Conservation (phyloP, 2,329 filamentous ascomycete species). For the Cytospora mali region DNA sequence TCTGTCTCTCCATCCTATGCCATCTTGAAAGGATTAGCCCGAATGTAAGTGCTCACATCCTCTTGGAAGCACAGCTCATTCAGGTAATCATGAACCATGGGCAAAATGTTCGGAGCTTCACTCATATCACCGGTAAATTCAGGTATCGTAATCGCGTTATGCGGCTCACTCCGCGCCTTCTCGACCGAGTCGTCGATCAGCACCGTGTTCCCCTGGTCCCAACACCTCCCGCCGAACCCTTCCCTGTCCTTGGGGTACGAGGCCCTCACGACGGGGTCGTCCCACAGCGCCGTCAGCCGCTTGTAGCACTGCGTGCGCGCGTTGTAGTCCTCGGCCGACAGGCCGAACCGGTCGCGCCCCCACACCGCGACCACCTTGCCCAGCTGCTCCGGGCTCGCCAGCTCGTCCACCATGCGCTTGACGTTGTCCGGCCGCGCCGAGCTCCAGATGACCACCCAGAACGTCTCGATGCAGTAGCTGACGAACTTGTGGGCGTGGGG, state of each 20-base stretch:
- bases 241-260: slow-evolving; percentile 47
- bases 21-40: slow-evolving; percentile 51
- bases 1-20: slow-evolving; percentile 30
- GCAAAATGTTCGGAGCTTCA: slow-evolving; percentile 51
- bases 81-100: slow-evolving; percentile 64
- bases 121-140: slow-evolving; percentile 64
- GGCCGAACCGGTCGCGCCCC: slow-evolving; percentile 75
- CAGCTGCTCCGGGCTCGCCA: slow-evolving; percentile 61
- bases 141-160: slow-evolving; percentile 79
- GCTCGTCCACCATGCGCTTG: slow-evolving; percentile 61
- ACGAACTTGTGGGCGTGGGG: slow-evolving; percentile 72
- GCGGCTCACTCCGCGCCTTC: slow-evolving; percentile 82
- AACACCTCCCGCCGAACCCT: slow-evolving; percentile 46
- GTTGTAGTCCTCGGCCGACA: slow-evolving; percentile 66
- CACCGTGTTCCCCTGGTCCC: slow-evolving; percentile 85
- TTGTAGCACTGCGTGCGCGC: slow-evolving; percentile 87
- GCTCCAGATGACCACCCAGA: slow-evolving; percentile 88
- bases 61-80: slow-evolving; percentile 55
- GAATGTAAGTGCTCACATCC: slow-evolving; percentile 67
- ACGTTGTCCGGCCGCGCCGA: slow-evolving; percentile 79
- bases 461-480: slow-evolving; percentile 70
- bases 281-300: slow-evolving; percentile 74
- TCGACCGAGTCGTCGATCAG: slow-evolving; percentile 82
- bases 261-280: slow-evolving; percentile 44
- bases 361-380: slow-evolving; percentile 68